These are phyloP conservation scores for Bauhinia variegata DNA, from an alignment of 306 rosid species.

Conservation along the genomic window DNA sequence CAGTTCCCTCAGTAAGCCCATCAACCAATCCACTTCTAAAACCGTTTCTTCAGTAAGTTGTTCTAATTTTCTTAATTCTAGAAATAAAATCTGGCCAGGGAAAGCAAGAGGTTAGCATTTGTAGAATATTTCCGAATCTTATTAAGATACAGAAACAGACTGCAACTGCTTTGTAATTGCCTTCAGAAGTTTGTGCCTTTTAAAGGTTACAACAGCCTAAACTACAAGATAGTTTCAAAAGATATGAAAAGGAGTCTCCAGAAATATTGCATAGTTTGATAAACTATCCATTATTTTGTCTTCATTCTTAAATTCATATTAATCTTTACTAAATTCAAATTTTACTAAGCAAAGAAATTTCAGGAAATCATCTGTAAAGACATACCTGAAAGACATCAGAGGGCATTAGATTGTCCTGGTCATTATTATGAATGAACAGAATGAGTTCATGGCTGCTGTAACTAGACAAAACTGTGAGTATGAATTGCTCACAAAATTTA, in stretches of 20 bases:
- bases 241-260: not conserved
- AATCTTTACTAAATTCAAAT: not conserved
- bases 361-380: slow-evolving; percentile 1
- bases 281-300: not conserved
- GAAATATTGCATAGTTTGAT: slow-evolving; percentile 8
- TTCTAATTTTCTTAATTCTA: slow-evolving; percentile 68
- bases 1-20: slow-evolving; percentile 58
- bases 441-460: slow-evolving; percentile 37
- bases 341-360: not conserved
- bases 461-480: slow-evolving; percentile 41
- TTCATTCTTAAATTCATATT: not conserved
- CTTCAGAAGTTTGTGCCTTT: slow-evolving; percentile 8
- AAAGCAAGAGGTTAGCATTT: not conserved
- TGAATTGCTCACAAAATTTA: slow-evolving; percentile 55
- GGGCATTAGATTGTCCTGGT: slow-evolving; percentile 49
- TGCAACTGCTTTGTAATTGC: slow-evolving; percentile 6
- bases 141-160: slow-evolving; percentile 1
- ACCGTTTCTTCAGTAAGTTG: slow-evolving; percentile 52
- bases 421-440: slow-evolving; percentile 33
- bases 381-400: slow-evolving; percentile 66
- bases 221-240: not conserved
- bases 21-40: slow-evolving; percentile 67
- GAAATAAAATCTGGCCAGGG: slow-evolving; percentile 53
- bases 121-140: slow-evolving; percentile 19
- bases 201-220: not conserved